Base-by-base conservation (phyloP, 2,329 filamentous ascomycete species). In the Cladosporium sp. region DNA sequence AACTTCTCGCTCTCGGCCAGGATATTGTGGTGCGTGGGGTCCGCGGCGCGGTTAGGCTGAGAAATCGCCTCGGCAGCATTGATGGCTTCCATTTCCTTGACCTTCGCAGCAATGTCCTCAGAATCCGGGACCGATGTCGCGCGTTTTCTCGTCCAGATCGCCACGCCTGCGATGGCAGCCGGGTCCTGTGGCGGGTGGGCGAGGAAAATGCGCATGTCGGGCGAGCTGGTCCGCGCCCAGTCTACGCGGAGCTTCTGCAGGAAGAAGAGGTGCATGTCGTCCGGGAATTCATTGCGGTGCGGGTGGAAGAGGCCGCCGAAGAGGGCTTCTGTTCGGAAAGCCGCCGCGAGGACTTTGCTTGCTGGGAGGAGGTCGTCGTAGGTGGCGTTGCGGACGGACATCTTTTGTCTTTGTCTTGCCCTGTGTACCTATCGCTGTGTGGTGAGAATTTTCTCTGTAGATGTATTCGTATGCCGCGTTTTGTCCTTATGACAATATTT, bases 201-300 rank as follows among this genome's bases (percentile, higher is more conserved):
- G 14, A 69, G 61, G 14, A 72, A 68, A 31, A 72, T 63, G 12
- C 69, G 40, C 23, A 65, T 40, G 29, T 68, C 55, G n/a, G 67
- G 65, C 3, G 68, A 58, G 40, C n/a, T 33, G 23, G 44, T 53
- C 5, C 55, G 55, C 4, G 55, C 33, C 59, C 53, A 66, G 26
- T 57, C 66, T 31, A 65, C 46, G 8, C 72, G 71, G 2, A 73
- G 65, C 57, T 68, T 66, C 26, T 67, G 59, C 29, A 73, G 66
- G 68, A 72, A 74, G 57, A 67, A 66, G 7, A 72, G 68, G 49
- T 71, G 69, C 60, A 71, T 62, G 59, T 75, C 72, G 23, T 71
- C 67, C 8, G 73, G 73, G 35, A 69, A 74, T 29, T 66, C 33
- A 14, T 70, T 33, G 56, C 70, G 55, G 14, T 69, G 53, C 1